Conservation (phyloP, 352 stramenopile species). For the Phytophthora hybrid region DNA sequence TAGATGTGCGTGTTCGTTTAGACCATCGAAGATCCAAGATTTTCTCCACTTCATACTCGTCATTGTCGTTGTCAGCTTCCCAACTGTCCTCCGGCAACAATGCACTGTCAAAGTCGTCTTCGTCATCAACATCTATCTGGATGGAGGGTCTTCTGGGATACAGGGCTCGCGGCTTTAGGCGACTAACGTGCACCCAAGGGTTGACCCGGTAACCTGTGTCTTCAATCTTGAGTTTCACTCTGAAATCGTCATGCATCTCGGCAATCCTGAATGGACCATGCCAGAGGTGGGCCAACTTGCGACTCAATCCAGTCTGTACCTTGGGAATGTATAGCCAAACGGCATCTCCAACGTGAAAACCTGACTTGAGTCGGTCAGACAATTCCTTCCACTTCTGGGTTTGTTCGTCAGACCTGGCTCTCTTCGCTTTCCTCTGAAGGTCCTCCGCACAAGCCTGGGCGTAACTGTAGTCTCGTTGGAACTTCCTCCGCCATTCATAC, state of each 20-base stretch:
- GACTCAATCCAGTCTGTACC: too few species aligned
- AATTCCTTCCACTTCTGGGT: background rate
- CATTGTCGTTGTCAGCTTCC: too few species aligned
- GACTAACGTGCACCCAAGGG: background rate
- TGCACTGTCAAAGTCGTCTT: too few species aligned
- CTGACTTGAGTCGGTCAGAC: background rate
- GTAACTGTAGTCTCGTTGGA: conserved; percentile 10
- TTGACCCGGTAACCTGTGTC: background rate
- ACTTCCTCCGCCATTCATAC: conserved; percentile 5
- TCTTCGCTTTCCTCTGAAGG: conserved; percentile 2
- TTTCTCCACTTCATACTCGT: too few species aligned
- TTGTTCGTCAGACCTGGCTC: background rate
- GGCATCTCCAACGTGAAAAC: background rate
- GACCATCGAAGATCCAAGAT: too few species aligned
- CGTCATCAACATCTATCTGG: too few species aligned
- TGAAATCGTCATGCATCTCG: background rate
- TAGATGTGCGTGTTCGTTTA: too few species aligned
- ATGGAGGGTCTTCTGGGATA: too few species aligned
- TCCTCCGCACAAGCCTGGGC: conserved; percentile 4
- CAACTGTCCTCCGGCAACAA: too few species aligned
- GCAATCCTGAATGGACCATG: conserved; percentile 10
- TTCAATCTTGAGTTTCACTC: background rate
- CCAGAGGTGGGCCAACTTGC: background rate
- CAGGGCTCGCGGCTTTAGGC: background rate
- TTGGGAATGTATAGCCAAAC: conserved; percentile 1